These are phyloP conservation scores for Skeletonema marinoi DNA, from an alignment of 108 stramenopile genomes.

Conservation along the genomic window DNA sequence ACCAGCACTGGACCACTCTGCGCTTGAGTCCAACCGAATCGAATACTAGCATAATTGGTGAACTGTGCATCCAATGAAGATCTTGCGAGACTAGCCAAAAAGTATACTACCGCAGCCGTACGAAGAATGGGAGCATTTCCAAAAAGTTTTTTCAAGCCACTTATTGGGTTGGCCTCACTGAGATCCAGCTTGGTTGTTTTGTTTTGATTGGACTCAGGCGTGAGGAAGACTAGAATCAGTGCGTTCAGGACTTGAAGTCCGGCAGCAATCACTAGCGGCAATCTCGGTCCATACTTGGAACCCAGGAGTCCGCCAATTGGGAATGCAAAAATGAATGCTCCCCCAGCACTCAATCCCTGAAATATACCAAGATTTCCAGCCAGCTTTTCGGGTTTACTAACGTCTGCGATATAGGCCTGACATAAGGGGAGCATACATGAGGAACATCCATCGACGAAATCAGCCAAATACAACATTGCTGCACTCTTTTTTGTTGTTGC, in stretches of 20 bases:
- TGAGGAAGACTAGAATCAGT: conserved; percentile 14
- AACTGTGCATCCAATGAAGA: conserved; percentile 23
- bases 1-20: conserved; percentile 21
- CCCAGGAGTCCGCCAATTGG: conserved; percentile 12
- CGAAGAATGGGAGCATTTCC: conserved; percentile 19
- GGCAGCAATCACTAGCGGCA: conserved; percentile 24
- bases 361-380: conserved; percentile 28
- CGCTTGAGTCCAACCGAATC: conserved; percentile 28
- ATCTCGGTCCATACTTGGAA: not conserved
- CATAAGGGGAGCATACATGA: conserved; percentile 27
- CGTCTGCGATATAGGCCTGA: conserved; percentile 26
- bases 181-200: not conserved
- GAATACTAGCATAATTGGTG: conserved; percentile 14
- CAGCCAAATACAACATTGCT: conserved; percentile 15
- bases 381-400: not conserved
- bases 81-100: conserved; percentile 16
- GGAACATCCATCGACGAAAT: conserved; percentile 25
- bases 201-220: conserved; percentile 17
- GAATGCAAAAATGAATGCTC: conserved; percentile 19
- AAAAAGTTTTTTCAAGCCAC: conserved; percentile 15
- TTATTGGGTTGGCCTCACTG: conserved; percentile 20
- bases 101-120: conserved; percentile 5
- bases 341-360: conserved; percentile 16
- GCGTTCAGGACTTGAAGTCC: conserved; percentile 26
- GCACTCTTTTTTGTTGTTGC: conserved; percentile 14